phyloP scores from a whole-genome alignment of 176 grass and related monocot species.

The Zoysia pacifica region DNA sequence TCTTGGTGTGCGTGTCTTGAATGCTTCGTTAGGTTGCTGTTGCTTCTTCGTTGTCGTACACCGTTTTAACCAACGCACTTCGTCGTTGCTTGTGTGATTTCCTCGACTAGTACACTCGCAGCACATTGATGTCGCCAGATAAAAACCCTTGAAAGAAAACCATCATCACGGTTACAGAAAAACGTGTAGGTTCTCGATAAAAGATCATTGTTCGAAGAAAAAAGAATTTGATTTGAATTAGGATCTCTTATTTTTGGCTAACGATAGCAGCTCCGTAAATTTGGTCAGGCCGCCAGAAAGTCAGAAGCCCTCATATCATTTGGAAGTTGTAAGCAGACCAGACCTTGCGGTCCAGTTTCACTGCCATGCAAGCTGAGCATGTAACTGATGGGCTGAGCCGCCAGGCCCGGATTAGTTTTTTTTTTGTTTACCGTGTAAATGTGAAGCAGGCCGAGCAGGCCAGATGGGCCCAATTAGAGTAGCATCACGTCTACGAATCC shows the following conservation, averaged over 20 bases:
- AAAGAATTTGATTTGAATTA: no score
- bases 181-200: not conserved
- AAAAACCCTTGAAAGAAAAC: not conserved
- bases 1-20: slow-evolving; percentile 8
- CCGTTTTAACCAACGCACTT: not conserved
- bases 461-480: not conserved
- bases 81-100: not conserved
- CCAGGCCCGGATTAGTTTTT: not conserved
- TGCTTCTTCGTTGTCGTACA: not conserved
- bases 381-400: not conserved
- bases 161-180: not conserved
- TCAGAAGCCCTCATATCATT: not conserved
- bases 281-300: not conserved
- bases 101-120: not conserved
- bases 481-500: no score
- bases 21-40: not conserved
- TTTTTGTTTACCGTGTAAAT: not conserved
- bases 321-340: not conserved
- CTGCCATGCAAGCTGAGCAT: not conserved
- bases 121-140: not conserved
- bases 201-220: not conserved
- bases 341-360: no score
- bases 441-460: not conserved
- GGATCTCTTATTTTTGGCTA: no score
- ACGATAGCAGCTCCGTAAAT: no score